Percentiles rank a stretch among this genome's conserved stretches.
Evolutionary conservation across 257 asterid species (phyloP).

Genomic region (Solanum clarkiae): DNA sequence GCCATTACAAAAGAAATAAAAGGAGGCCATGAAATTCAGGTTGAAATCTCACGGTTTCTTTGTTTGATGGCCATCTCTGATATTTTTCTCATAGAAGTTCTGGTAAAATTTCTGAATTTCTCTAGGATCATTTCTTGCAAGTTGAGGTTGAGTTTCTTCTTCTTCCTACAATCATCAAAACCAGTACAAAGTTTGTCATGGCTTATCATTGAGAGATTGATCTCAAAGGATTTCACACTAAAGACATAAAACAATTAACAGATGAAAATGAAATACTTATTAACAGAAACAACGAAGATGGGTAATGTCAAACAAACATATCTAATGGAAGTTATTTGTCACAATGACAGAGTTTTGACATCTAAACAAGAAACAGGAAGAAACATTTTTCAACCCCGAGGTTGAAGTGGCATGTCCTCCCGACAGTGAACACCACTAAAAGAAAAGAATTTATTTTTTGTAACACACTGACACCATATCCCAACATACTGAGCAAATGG

Average conservation of each 20-base stretch:
- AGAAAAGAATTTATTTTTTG: background rate
- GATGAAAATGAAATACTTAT: background rate
- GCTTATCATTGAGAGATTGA: background rate
- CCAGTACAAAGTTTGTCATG: background rate
- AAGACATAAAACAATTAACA: background rate
- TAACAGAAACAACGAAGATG: background rate
- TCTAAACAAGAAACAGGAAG: background rate
- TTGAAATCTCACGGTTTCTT: slow-evolving; percentile 68
- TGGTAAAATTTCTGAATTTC: slow-evolving; percentile 66
- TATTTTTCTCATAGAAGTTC: slow-evolving; percentile 55
- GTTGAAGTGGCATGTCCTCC: background rate
- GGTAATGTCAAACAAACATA: background rate
- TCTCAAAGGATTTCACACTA: background rate
- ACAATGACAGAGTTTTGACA: background rate
- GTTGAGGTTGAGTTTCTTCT: slow-evolving; percentile 30
- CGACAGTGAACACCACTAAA: background rate
- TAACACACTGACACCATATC: background rate
- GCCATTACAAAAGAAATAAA: background rate
- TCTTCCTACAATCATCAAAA: slow-evolving; percentile 58
- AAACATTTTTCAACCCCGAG: background rate
- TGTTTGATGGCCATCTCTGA: slow-evolving; percentile 67
- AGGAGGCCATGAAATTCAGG: background rate
- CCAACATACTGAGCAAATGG: background rate
- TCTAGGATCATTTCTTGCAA: slow-evolving; percentile 48
- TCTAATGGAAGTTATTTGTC: background rate